A percentile compares a stretch with the other conserved stretches of the same genome.
Evolutionary conservation across 495 filamentous ascomycete species (phyloP).

Genomic region (Rhypophila decipiens): DNA sequence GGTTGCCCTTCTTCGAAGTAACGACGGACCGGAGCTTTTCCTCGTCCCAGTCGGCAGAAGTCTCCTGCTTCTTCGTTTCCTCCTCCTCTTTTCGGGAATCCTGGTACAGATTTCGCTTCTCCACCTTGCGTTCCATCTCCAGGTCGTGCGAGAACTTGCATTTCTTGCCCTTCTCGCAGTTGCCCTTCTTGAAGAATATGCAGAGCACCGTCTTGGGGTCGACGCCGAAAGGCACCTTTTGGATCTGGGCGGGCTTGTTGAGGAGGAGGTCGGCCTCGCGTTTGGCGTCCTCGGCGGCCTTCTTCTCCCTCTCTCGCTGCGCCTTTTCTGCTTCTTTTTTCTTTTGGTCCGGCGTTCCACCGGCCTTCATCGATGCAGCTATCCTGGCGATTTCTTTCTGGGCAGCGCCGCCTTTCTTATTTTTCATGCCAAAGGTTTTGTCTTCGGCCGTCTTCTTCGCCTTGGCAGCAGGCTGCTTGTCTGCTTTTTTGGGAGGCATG

Average conservation of each 20-base stretch:
- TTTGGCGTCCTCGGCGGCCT: constrained; percentile 72
- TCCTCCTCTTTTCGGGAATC: constrained; percentile 72
- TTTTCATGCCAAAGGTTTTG: constrained; percentile 99
- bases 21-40: constrained; percentile 90
- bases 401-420: constrained; percentile 90
- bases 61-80: constrained; percentile 84
- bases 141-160: constrained; percentile 97
- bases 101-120: constrained; percentile 88
- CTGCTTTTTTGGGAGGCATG: constrained; percentile 89
- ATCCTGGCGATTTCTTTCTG: constrained; percentile 85
- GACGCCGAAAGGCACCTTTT: constrained; percentile 96
- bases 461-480: constrained; percentile 44
- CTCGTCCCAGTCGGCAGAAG: constrained; percentile 94
- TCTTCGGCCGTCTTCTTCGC: constrained; percentile 80
- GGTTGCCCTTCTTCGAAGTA: constrained; percentile 93
- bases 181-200: constrained; percentile 90
- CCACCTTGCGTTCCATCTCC: constrained; percentile 78
- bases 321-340: constrained; percentile 82
- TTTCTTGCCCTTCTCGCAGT: constrained; percentile 94
- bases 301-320: constrained; percentile 76
- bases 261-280: constrained; percentile 72
- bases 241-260: constrained; percentile 89
- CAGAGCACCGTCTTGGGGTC: constrained; percentile 99
- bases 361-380: constrained; percentile 59
- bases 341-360: constrained; percentile 79